Evolutionary conservation across 106 monocot genomes (phyloP), one percentile per base, ranked within the genome.

Genomic region (Dioscorea zingiberensis): DNA sequence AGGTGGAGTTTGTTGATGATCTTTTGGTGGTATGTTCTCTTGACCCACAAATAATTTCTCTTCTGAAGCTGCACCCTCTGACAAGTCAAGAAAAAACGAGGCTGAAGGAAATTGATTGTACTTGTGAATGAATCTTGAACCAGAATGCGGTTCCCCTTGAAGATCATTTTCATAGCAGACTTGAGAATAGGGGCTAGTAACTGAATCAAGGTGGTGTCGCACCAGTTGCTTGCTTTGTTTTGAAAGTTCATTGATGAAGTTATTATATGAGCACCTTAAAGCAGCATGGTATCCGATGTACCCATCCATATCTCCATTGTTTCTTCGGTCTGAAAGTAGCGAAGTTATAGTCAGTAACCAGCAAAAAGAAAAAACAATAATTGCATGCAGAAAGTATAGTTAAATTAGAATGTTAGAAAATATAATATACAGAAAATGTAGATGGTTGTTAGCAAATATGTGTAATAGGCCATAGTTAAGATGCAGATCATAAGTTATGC

Each of bases 171-270:
- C 89, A 59, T 86, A 89, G 76, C 92, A 99, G 22, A 89, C 74
- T 55, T 77, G 81, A 21, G 93, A 89, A 51, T 99, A 93, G 17
- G 93, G 74, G 75, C 89, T 93, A 5, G 98, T 99, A 17, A 89
- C 98, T 22, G 98, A 86, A 61, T 93, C 93, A 54, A 99, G 89
- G 68, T 93, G 93, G 67, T 99, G 89, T 27, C 80, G 77, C 54
- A 99, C 89, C 0, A 99, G 76, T 71, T 99, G 79, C 75, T 99
- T 93, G 98, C 98, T 93, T 76, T 93, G 86, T 57, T 89, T 99
- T 22, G 98, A 82, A 47, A 99, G 80, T 55, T 77, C 84, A 19
- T 66, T 63, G 25, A 99, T 69, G 67, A 99, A 99, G 47, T 73
- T 84, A 70, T 84, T 64, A 62, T 87, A 99, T 9, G 93, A 87